Evolutionary conservation across 768 basidiomycete species (phyloP).

Genomic region (Pulveroboletus sp.): DNA sequence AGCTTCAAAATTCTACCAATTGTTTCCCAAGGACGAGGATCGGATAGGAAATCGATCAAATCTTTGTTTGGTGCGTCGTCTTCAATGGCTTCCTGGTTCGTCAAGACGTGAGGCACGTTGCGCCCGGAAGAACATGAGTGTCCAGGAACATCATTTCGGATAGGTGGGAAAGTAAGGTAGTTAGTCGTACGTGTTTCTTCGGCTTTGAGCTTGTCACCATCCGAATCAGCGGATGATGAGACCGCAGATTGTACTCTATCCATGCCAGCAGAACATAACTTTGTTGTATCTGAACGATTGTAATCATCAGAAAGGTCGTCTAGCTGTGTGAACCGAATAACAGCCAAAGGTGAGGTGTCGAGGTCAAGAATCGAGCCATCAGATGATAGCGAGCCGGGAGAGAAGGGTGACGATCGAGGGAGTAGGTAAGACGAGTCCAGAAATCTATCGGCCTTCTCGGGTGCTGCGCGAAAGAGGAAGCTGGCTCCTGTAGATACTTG

Average conservation of each 20-base stretch:
- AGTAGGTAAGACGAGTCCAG: slow-evolving; percentile 2
- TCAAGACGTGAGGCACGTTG: neutral
- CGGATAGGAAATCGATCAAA: slow-evolving; percentile 27
- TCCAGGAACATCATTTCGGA: neutral
- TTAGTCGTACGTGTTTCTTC: neutral
- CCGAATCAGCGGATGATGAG: neutral
- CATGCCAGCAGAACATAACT: neutral
- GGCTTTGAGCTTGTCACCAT: neutral
- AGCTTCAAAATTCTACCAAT: slow-evolving; percentile 29
- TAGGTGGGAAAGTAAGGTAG: neutral
- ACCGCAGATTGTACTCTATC: neutral
- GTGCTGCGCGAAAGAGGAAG: neutral
- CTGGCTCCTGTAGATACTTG: neutral
- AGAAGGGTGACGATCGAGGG: slow-evolving; percentile 24
- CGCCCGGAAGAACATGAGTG: neutral
- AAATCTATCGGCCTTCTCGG: neutral
- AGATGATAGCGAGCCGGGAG: slow-evolving; percentile 13
- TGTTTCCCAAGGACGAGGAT: slow-evolving; percentile 31
- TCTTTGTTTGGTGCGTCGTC: neutral
- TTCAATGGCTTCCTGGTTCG: neutral
- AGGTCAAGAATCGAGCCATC: slow-evolving; percentile 18
- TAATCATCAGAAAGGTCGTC: neutral
- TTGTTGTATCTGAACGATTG: neutral
- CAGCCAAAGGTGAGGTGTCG: slow-evolving; percentile 21
- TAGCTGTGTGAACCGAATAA: neutral